Evolutionary conservation across 2,329 filamentous ascomycete species (phyloP).

Genomic region (Sordariomycetes sp.): DNA sequence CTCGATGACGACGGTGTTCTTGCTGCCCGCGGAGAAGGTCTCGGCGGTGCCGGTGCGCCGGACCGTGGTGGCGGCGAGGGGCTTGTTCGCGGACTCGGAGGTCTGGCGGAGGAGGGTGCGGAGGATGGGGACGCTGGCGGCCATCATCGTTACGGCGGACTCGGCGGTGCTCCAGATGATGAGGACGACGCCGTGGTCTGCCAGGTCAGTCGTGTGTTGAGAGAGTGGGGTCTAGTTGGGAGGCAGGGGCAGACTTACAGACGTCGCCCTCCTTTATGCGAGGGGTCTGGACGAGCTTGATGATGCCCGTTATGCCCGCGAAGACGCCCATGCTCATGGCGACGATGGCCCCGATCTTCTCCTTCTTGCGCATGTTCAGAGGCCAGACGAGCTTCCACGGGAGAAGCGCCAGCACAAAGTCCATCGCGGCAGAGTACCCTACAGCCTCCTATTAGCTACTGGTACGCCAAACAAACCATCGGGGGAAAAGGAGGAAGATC

Average conservation of each 20-base stretch:
- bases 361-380: conserved; percentile 15
- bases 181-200: conserved; percentile 5
- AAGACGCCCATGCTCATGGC: conserved; percentile 17
- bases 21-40: conserved; percentile 4
- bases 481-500: conserved; percentile 1
- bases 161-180: conserved; percentile 9
- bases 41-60: background rate
- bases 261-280: conserved; percentile 2
- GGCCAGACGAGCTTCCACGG: conserved; percentile 15
- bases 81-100: background rate
- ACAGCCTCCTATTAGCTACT: background rate
- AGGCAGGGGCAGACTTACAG: background rate
- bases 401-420: conserved; percentile 11
- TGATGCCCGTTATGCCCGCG: conserved; percentile 9
- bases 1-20: conserved; percentile 5
- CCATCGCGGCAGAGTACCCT: conserved; percentile 11
- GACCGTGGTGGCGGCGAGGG: background rate
- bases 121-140: conserved; percentile 10
- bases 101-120: conserved; percentile 7
- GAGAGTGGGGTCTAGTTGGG: background rate
- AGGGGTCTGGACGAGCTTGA: conserved; percentile 8
- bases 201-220: background rate
- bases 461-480: conserved; percentile 5
- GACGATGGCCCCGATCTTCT: conserved; percentile 15
- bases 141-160: conserved; percentile 9